Evolutionary conservation across 768 basidiomycete species (phyloP), one percentile per base, ranked within the genome.

Genomic region (Lentinula aciculospora): DNA sequence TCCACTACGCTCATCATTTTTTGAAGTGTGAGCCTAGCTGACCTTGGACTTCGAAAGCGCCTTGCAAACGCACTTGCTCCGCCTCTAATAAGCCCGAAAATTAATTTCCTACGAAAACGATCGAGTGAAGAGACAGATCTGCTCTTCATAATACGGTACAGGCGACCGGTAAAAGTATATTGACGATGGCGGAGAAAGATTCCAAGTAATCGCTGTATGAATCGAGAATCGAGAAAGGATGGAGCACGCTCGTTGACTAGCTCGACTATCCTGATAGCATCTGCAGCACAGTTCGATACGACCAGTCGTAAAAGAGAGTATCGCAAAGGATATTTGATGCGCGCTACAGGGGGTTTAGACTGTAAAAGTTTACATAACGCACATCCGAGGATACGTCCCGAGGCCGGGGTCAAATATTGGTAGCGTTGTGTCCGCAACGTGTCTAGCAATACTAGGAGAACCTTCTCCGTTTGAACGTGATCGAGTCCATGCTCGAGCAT

Each of bases 251-350:
- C 51, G 44, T 73, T 62, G 31, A 86, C 68, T 46, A 65, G 67
- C 58, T 76, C 67, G 40, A 84, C 67, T 25, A 83, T 61, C 40
- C 68, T 60, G 1, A 80, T 61, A 8, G 77, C 72, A 21, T 68
- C 64, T 0, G 64, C 60, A 8, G 76, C 68, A 44, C 76, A 71
- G 10, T 67, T 71, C 3, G 74, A 71, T 25, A 68, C 56, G 17
- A 77, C 66, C 69, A 80, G 63, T 56, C 76, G 65, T 28, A 64
- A 64, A 57, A 83, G 67, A 27, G 81, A 72, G 51, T 74, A 78
- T 10, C 80, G 75, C 32, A 85, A 64, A n/a, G 76, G 77, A 61
- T 77, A 75, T 55, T 78, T 78, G 12, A 56, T 58, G 7, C 61
- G 57, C 6, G 36, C 34, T 0, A 72, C 65, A 0, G 78, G 78